Conservation (phyloP, 106 monocot species). For the Dioscorea dumetorum region DNA sequence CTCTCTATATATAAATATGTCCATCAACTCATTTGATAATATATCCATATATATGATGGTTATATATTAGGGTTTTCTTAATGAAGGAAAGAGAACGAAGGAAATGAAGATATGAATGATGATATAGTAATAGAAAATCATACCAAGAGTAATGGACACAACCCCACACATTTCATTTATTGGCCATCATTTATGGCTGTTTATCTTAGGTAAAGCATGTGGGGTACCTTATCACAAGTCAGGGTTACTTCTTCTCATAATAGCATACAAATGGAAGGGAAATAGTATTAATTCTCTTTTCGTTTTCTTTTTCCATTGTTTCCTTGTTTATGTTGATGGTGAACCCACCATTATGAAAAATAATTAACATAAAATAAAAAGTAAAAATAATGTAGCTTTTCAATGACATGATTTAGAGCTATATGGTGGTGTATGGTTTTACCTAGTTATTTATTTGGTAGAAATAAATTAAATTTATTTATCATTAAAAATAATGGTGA, state of each 20-base stretch:
- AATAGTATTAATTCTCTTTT: too few relatives aligned
- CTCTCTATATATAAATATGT: background rate
- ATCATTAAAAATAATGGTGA: too few relatives aligned
- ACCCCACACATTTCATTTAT: background rate
- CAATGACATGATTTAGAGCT: too few relatives aligned
- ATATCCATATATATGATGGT: background rate
- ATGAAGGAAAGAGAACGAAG: too few relatives aligned
- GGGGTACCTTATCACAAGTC: background rate
- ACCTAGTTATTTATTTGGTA: too few relatives aligned
- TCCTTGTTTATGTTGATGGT: too few relatives aligned
- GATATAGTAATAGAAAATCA: background rate
- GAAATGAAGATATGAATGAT: background rate
- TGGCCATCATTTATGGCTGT: background rate
- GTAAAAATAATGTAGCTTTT: too few relatives aligned
- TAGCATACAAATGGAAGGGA: background rate
- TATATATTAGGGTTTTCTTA: background rate
- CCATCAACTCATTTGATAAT: background rate
- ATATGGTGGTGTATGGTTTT: too few relatives aligned
- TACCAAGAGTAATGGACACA: background rate
- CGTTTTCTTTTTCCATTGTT: too few relatives aligned
- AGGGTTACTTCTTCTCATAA: background rate
- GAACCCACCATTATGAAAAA: too few relatives aligned
- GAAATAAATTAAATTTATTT: too few relatives aligned
- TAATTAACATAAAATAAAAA: too few relatives aligned
- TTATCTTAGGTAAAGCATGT: background rate